Conservation (phyloP, 176 grass and related monocot species). For the Tillandsia fasciculata region DNA sequence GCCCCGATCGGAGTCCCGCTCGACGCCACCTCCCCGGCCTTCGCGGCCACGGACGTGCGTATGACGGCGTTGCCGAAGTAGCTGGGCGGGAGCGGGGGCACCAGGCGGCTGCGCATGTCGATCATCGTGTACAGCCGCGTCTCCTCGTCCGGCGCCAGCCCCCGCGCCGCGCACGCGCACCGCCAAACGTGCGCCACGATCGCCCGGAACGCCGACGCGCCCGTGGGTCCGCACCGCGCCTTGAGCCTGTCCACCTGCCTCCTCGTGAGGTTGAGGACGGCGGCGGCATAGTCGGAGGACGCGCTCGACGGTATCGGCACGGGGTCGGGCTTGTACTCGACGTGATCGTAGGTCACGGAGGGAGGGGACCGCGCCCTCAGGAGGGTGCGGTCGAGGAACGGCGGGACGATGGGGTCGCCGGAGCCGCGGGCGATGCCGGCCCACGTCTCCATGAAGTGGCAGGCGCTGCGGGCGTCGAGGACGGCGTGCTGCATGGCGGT, state of each 20-base stretch:
- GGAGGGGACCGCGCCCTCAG: conserved; percentile 27
- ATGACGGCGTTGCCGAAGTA: conserved; percentile 58
- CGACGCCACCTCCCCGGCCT: conserved; percentile 9
- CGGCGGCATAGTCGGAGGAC: conserved; percentile 11
- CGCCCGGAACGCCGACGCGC: conserved; percentile 32
- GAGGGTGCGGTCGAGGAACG: conserved; percentile 8
- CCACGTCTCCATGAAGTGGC: conserved; percentile 18
- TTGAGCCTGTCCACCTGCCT: conserved; percentile 33
- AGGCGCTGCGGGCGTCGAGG: not conserved
- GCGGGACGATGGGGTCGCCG: too few species aligned
- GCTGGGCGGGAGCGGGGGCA: conserved; percentile 26
- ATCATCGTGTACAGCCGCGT: conserved; percentile 33
- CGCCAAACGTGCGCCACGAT: conserved; percentile 39
- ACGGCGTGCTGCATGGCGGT: not conserved
- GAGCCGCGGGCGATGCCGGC: not conserved
- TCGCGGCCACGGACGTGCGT: conserved; percentile 28
- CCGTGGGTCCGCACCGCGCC: not conserved
- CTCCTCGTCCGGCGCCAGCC: not conserved
- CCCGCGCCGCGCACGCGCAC: conserved; percentile 27
- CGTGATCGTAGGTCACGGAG: conserved; percentile 33
- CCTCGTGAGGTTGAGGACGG: conserved; percentile 35
- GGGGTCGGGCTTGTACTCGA: conserved; percentile 30
- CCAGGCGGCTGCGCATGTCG: conserved; percentile 35
- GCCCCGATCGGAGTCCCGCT: not conserved
- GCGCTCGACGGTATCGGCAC: not conserved